phyloP scores from a whole-genome alignment of 2,329 filamentous ascomycete genomes.

The Pyrenophora teres region DNA sequence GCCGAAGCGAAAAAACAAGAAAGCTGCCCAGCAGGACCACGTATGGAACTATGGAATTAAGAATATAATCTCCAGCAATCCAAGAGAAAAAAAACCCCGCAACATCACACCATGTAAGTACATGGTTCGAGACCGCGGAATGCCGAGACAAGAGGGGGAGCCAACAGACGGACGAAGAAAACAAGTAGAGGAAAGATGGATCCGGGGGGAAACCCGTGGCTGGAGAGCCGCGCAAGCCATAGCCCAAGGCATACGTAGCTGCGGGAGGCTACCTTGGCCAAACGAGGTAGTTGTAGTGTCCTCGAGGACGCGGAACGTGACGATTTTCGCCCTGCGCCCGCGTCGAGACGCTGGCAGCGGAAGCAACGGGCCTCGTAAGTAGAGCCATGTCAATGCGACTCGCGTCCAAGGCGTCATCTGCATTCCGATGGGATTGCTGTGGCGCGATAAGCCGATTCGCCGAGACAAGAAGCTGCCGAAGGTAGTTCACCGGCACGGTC shows the following conservation, averaged over 20 bases:
- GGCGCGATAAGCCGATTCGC: constrained; percentile 9
- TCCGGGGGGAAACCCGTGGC: background rate
- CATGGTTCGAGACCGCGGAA: background rate
- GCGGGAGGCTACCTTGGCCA: background rate
- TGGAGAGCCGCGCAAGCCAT: constrained; percentile 4
- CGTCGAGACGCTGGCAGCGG: constrained; percentile 4
- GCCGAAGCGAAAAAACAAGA: too few relatives aligned
- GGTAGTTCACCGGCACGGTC: constrained; percentile 14
- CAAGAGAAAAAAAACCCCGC: background rate
- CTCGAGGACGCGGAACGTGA: constrained; percentile 3
- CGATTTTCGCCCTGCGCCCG: constrained; percentile 3
- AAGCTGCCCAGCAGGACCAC: too few relatives aligned
- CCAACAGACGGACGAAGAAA: constrained; percentile 7
- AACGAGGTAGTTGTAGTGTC: constrained; percentile 6
- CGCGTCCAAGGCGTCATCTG: background rate
- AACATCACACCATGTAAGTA: background rate
- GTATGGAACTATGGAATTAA: too few relatives aligned
- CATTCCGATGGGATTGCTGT: background rate
- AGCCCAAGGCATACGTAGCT: background rate
- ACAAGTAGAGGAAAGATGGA: constrained; percentile 13
- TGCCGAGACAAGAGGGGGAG: background rate
- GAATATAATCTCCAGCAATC: too few relatives aligned
- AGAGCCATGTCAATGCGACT: constrained; percentile 6
- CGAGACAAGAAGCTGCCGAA: constrained; percentile 18
- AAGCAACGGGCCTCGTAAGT: constrained; percentile 11